A percentile compares a stretch with the other conserved stretches of the same genome.
Conservation (phyloP, 352 stramenopile species). For the Pythium guiyangense region DNA sequence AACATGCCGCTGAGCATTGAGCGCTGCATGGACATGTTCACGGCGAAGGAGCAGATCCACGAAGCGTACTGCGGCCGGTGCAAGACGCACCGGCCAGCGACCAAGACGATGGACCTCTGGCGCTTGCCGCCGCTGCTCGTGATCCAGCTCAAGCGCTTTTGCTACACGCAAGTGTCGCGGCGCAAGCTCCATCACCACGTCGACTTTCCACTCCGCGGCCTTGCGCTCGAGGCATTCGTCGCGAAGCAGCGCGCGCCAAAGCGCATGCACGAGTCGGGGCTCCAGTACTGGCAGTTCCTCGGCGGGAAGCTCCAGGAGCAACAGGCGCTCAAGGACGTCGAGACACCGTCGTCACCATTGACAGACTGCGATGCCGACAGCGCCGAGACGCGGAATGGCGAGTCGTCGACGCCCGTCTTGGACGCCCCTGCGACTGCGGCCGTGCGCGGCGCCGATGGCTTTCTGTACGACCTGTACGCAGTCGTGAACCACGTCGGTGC, state of each 20-base stretch:
- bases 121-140: conserved; percentile 95
- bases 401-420: conserved; percentile 13
- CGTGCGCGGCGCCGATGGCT: conserved; percentile 42
- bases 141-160: conserved; percentile 99
- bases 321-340: no score
- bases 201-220: conserved; percentile 92
- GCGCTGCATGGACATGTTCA: conserved; percentile 87
- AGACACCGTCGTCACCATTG: no score
- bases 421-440: conserved; percentile 57
- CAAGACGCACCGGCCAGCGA: conserved; percentile 89
- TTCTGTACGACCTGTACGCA: conserved; percentile 95
- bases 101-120: conserved; percentile 97
- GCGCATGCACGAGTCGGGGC: conserved; percentile 37
- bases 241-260: conserved; percentile 48
- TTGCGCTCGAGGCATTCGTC: conserved; percentile 86
- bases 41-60: conserved; percentile 69
- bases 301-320: conserved; percentile 51
- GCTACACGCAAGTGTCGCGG: conserved; percentile 91
- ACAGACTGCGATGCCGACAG: no score
- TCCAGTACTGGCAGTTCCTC: conserved; percentile 73
- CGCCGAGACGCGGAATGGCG: no score
- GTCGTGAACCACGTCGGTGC: conserved; percentile 98
- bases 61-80: conserved; percentile 81
- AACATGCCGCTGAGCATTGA: conserved; percentile 78
- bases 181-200: conserved; percentile 96